A percentile compares a stretch with the other conserved stretches of the same genome.
These are phyloP conservation scores for Cladosporium sp. DNA, from an alignment of 2,329 filamentous ascomycete species.

Conservation along the genomic window DNA sequence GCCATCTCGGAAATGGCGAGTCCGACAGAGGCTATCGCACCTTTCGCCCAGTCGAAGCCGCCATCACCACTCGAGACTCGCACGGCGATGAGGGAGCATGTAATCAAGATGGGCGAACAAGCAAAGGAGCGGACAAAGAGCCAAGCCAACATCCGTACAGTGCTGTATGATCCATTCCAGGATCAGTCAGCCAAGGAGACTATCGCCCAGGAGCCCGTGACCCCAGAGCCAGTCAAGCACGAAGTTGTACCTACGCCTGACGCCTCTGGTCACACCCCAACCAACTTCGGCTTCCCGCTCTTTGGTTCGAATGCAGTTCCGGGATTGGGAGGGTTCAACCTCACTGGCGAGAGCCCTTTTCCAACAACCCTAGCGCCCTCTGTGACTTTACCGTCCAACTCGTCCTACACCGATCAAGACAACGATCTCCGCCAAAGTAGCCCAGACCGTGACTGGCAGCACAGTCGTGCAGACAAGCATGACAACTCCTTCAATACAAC, in stretches of 20 bases:
- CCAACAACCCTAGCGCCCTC: slow-evolving; percentile 2
- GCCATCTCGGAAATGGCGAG: background rate
- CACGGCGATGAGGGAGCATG: slow-evolving; percentile 7
- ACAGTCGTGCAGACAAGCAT: background rate
- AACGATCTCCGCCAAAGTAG: slow-evolving; percentile 6
- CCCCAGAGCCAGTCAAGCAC: background rate
- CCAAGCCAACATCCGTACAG: slow-evolving; percentile 24
- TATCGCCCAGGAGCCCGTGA: background rate
- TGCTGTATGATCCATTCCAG: slow-evolving; percentile 28
- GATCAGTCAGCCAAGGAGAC: background rate
- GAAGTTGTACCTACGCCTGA: background rate
- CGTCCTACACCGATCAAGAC: background rate
- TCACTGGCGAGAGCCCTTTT: background rate
- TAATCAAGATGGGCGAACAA: slow-evolving; percentile 12
- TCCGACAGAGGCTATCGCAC: background rate
- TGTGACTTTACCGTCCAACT: background rate
- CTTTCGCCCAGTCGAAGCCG: background rate
- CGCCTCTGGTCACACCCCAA: background rate
- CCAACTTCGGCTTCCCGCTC: slow-evolving; percentile 8
- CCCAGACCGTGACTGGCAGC: slow-evolving; percentile 6
- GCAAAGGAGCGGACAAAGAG: slow-evolving; percentile 23
- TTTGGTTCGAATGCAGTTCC: background rate
- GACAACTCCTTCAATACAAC: background rate
- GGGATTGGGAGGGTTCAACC: background rate
- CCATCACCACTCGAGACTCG: slow-evolving; percentile 4